These are phyloP conservation scores for Pinus taeda DNA, from an alignment of 75 land plant species.

Conservation along the genomic window DNA sequence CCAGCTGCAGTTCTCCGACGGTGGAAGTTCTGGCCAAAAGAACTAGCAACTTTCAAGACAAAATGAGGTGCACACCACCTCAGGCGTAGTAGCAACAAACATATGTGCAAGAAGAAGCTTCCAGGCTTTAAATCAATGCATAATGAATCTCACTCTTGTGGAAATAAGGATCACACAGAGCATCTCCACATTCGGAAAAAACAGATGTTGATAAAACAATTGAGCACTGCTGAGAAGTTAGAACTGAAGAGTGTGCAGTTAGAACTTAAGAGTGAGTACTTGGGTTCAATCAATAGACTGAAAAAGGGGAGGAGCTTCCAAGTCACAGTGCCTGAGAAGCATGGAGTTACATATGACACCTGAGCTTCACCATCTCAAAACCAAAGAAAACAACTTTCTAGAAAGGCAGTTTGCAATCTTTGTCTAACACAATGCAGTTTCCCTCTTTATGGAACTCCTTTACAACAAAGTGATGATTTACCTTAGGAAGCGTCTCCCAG, in stretches of 20 bases:
- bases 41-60: too few species aligned
- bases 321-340: not conserved
- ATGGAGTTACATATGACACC: not conserved
- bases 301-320: not conserved
- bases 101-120: not conserved
- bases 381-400: not conserved
- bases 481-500: conserved; percentile 86
- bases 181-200: not conserved
- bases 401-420: too few species aligned
- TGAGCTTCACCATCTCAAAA: not conserved
- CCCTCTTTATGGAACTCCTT: not conserved
- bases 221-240: not conserved
- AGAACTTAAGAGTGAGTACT: too few species aligned
- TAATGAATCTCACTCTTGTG: not conserved
- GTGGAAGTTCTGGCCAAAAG: too few species aligned
- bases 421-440: not conserved
- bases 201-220: not conserved
- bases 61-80: not conserved
- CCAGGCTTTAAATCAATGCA: not conserved
- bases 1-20: not conserved
- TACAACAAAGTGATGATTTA: not conserved
- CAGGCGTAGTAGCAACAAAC: not conserved
- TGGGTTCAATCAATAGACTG: not conserved
- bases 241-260: too few species aligned
- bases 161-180: not conserved